Base-by-base conservation (phyloP, 2,329 filamentous ascomycete species). In the Biscogniauxia mediterranea region DNA sequence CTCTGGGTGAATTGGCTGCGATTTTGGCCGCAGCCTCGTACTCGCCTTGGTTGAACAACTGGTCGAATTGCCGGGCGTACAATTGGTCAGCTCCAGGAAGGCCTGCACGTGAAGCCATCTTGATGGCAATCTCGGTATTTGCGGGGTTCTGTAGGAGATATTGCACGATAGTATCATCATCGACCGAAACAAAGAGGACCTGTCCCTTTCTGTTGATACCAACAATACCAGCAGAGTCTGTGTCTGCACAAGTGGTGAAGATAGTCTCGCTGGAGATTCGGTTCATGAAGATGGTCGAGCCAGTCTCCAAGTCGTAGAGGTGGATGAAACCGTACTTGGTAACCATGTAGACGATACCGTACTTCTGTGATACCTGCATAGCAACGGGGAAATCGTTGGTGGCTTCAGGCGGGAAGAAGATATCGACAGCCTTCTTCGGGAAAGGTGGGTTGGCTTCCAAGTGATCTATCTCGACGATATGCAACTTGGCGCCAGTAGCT, bases 251-350 rank as follows among this genome's bases (percentile, higher is more conserved):
- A 20, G 93, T 97, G 25, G 94, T 96, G 81, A 99, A 99, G 75
- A 99, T 98, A 25, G 95, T 99, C 75, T 99, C 95, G 81, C 93
- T 97, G 38, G 95, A 99, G 73, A 99, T 99, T 70, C 96, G 90
- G 84, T 99, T 99, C 93, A 99, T 96, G 85, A 97, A 99, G 75
- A 99, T 95, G 76, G 92, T 96, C 13, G 90, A 91, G 61, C 92
- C 96, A 7, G 91, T 95, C 81, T 99, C 96, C 60, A 99, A 87
- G 73, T 99, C 96, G 79, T 99, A 98, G 23, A 99, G 86, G 79
- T 99, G 95, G 71, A 99, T 98, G 80, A 98, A 99, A 57, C 95
- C 95, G 73, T 97, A 99, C 78, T 99, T 99, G 60, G 95, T 99
- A 65, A 99, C 92, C 72, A 99, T 87, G 79, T 97, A 97, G 72